Conservation (phyloP, 2,329 filamentous ascomycete genomes). For the Fusarium brachygibbosum region DNA sequence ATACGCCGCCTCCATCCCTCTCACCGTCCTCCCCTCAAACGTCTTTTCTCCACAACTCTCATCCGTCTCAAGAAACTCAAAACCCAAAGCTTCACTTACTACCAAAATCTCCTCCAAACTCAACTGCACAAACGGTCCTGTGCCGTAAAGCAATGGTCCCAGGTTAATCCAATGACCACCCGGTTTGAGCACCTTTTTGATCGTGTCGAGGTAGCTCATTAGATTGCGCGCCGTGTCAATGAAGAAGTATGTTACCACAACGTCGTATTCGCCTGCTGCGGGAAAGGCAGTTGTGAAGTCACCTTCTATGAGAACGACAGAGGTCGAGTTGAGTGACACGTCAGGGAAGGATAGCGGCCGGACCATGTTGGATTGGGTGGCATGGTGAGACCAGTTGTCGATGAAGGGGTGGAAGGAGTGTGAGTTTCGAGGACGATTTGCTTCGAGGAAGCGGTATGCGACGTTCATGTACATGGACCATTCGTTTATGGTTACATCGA, state of each 20-base stretch:
- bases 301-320: conserved; percentile 65
- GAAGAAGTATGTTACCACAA: conserved; percentile 70
- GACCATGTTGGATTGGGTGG: conserved; percentile 61
- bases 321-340: conserved; percentile 49
- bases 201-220: conserved; percentile 67
- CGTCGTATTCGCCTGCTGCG: conserved; percentile 57
- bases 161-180: conserved; percentile 70
- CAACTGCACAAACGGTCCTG: conserved; percentile 66
- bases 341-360: conserved; percentile 63
- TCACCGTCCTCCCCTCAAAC: conserved; percentile 57
- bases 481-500: conserved; percentile 68
- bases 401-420: conserved; percentile 64
- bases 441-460: conserved; percentile 64
- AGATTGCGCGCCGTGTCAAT: conserved; percentile 72
- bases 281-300: conserved; percentile 65
- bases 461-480: conserved; percentile 71
- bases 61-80: conserved; percentile 62
- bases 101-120: conserved; percentile 66
- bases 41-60: conserved; percentile 59
- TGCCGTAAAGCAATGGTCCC: conserved; percentile 68
- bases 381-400: conserved; percentile 70
- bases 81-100: conserved; percentile 64
- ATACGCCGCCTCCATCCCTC: conserved; percentile 65
- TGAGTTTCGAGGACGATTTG: conserved; percentile 43
- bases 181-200: conserved; percentile 59